phyloP scores from a whole-genome alignment of 768 basidiomycete species.

The Termitomyces sp. region DNA sequence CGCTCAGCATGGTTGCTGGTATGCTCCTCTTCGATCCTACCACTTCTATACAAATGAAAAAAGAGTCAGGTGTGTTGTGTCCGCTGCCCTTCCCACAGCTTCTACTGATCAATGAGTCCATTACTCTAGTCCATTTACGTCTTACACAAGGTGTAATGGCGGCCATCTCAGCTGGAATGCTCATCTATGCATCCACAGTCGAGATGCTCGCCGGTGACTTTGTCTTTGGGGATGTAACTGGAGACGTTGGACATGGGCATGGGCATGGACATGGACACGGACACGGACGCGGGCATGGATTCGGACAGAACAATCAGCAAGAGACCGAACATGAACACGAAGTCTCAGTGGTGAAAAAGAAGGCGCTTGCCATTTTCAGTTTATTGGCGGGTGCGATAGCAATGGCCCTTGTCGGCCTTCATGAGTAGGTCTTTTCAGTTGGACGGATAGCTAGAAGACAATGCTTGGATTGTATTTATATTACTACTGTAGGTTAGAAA shows the following conservation, averaged over 20 bases:
- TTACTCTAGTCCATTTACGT: constrained; percentile 40
- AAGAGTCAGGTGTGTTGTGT: not conserved
- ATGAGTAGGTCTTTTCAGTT: constrained; percentile 25
- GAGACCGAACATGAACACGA: constrained; percentile 14
- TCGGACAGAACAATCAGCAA: constrained; percentile 5
- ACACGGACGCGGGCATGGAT: not conserved
- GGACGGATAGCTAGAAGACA: not conserved
- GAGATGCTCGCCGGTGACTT: constrained; percentile 89
- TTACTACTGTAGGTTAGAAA: not conserved
- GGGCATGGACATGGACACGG: constrained; percentile 11
- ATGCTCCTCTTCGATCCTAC: constrained; percentile 40
- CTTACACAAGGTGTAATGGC: constrained; percentile 73
- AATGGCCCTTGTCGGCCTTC: constrained; percentile 61
- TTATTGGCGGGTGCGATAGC: constrained; percentile 56
- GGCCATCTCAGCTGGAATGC: constrained; percentile 79
- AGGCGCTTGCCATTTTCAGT: constrained; percentile 57
- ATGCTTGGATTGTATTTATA: not conserved
- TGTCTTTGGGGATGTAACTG: constrained; percentile 62
- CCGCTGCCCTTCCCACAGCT: not conserved
- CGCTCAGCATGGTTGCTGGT: constrained; percentile 62
- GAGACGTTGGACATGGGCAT: constrained; percentile 27
- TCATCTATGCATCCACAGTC: constrained; percentile 79
- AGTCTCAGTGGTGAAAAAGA: constrained; percentile 26
- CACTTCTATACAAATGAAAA: not conserved
- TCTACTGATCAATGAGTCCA: not conserved